These are phyloP conservation scores for Taphrina communis DNA, from an alignment of 1,139 yeast species.

Conservation along the genomic window DNA sequence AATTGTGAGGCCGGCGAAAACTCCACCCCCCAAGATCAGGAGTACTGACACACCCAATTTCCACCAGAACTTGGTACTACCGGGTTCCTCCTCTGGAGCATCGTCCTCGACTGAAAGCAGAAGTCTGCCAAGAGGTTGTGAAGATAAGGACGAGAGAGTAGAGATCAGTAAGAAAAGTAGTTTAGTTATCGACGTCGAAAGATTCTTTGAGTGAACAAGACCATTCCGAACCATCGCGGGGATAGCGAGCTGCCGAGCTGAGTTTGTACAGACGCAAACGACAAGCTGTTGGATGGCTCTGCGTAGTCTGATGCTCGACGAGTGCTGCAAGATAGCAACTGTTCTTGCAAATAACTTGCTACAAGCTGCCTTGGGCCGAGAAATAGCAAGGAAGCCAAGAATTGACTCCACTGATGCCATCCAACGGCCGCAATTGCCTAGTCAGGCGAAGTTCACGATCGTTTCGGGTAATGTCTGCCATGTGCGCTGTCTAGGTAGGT, in stretches of 20 bases:
- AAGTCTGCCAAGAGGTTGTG: constrained; percentile 19
- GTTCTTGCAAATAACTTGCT: not conserved
- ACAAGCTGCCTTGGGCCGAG: not conserved
- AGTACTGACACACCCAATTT: constrained; percentile 65
- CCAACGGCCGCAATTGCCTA: constrained; percentile 1
- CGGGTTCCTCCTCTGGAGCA: constrained; percentile 37
- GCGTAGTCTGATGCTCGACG: too few species aligned
- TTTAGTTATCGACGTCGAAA: constrained; percentile 21
- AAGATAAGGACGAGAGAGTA: constrained; percentile 25
- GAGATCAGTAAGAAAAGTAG: constrained; percentile 2
- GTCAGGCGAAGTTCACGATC: too few species aligned
- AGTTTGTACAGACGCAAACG: too few species aligned
- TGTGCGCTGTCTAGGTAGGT: too few species aligned
- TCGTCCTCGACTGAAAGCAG: constrained; percentile 14
- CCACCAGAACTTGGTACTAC: constrained; percentile 55
- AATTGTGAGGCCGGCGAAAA: constrained; percentile 92
- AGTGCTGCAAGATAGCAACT: not conserved
- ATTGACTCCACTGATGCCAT: constrained; percentile 5
- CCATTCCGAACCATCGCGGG: constrained; percentile 14
- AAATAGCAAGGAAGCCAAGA: not conserved
- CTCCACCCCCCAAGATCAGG: constrained; percentile 87
- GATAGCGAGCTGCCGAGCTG: too few species aligned
- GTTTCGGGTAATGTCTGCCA: too few species aligned
- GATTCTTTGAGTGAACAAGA: not conserved
- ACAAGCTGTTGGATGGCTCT: too few species aligned